Conservation (phyloP, 2,329 filamentous ascomycete genomes). For the Fonsecaea monophora region DNA sequence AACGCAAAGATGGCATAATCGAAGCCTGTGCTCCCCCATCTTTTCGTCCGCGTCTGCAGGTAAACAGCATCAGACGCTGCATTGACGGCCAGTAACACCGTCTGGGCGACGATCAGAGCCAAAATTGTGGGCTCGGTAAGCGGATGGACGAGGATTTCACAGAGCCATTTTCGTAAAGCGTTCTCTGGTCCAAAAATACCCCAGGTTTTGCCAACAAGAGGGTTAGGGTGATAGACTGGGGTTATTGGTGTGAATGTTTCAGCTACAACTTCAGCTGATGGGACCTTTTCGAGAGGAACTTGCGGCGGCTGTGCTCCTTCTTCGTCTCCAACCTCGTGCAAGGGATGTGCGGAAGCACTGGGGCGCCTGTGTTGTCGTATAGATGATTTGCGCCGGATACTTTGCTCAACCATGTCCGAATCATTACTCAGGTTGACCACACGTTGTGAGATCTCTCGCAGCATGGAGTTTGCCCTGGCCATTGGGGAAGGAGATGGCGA, state of each 20-base stretch:
- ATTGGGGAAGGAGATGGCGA: constrained; percentile 70
- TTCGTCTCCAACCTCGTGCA: constrained; percentile 22
- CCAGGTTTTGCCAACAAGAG: constrained; percentile 82
- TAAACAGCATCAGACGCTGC: constrained; percentile 72
- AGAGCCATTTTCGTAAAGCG: constrained; percentile 73
- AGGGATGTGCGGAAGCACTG: constrained; percentile 28
- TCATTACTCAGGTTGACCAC: constrained; percentile 98
- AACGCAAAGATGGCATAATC: constrained; percentile 83
- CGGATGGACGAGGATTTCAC: constrained; percentile 84
- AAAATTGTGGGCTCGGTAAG: constrained; percentile 86
- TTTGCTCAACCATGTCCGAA: constrained; percentile 78
- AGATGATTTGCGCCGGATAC: constrained; percentile 64
- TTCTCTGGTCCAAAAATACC: constrained; percentile 84
- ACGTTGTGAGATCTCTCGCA: constrained; percentile 90
- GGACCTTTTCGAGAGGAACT: constrained; percentile 47
- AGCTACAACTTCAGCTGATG: constrained; percentile 39
- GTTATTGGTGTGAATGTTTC: constrained; percentile 26
- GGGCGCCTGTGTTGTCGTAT: constrained; percentile 33
- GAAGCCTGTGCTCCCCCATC: constrained; percentile 70
- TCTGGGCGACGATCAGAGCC: constrained; percentile 84
- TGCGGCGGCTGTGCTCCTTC: constrained; percentile 40
- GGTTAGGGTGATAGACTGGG: constrained; percentile 63
- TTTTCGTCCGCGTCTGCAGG: constrained; percentile 62
- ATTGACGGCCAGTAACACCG: constrained; percentile 85
- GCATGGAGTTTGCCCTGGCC: constrained; percentile 74